phyloP scores from a whole-genome alignment of 2,329 filamentous ascomycete genomes.

The Colletotrichum cuscutae region DNA sequence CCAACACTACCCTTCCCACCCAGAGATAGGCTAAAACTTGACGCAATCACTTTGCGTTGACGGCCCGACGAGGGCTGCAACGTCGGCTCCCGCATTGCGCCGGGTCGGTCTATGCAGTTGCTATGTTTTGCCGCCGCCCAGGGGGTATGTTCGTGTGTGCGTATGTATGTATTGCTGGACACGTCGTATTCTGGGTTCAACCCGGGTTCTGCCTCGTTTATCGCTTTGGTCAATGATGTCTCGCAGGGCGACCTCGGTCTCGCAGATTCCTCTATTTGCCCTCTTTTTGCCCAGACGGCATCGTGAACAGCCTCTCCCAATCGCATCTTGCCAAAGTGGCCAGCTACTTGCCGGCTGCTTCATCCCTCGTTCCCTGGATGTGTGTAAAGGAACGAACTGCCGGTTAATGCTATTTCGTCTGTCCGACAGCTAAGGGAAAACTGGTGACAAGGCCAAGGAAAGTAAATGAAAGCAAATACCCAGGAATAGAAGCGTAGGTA shows the following conservation, averaged over 20 bases:
- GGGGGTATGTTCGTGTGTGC: no score
- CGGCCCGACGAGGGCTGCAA: constrained; percentile 5
- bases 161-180: not conserved
- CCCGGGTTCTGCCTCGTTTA: constrained; percentile 2
- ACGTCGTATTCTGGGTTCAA: not conserved
- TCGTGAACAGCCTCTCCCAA: not conserved
- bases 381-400: not conserved
- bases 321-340: not conserved
- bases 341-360: not conserved
- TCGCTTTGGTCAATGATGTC: not conserved
- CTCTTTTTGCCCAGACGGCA: not conserved
- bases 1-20: not conserved
- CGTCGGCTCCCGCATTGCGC: not conserved
- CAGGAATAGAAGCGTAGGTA: not conserved
- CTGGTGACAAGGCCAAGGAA: not conserved
- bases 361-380: not conserved
- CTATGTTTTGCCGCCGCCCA: not conserved
- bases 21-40: not conserved
- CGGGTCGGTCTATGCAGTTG: constrained; percentile 6
- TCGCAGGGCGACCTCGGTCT: not conserved
- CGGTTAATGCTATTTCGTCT: not conserved
- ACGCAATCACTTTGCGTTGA: not conserved
- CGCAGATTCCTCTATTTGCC: not conserved
- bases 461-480: not conserved
- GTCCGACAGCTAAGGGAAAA: not conserved